Evolutionary conservation across 495 filamentous ascomycete genomes (phyloP), one percentile per base, ranked within the genome.

Genomic region (Aspergillus steynii): DNA sequence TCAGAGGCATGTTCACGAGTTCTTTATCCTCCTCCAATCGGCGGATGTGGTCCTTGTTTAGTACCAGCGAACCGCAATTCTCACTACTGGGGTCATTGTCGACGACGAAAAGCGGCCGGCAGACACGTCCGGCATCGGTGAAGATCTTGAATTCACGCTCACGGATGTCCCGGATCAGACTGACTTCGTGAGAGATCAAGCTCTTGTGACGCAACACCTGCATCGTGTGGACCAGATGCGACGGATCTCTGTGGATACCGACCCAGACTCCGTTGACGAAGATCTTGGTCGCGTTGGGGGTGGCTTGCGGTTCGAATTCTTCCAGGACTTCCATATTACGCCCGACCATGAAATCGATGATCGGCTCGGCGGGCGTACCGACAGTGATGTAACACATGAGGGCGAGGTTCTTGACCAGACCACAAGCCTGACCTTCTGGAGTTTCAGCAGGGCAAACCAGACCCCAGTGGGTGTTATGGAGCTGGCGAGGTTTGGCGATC

Each of bases 381-480:
- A 97, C 92, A 51, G 90, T 96, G 71, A 99, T 91, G 66, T 93
- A 96, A 72, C 93, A 98, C 94, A 99, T 98, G 50, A 99, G 84
- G 3, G 96, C 90, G 69, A 99, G 71, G 66, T 99, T 99, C 81
- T 99, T 99, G 74, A 99, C 96, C 60, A 99, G 76, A 73, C 95
- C 95, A 78, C 95, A 99, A 73, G 95, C 95, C 71, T 99, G 96
- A 61, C 95, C 95, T 85, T 99, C 95, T 7, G 95, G 95, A 15
- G 95, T 99, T 69, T 99, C 95, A 28, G 95, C 95, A 27, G 95
- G 95, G 73, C 95, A 99, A 5, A 99, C 94, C 61, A 98, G 78
- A 55, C 95, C 95, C 96, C 96, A 99, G 72, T 99, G 95, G 0
- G 95, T 97, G 74, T 98, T 98, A 79, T 99, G 95, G 51, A 99